Percentiles rank a stretch among this genome's conserved stretches.
Conservation (phyloP, 2,329 filamentous ascomycete genomes). For the Trichophyton equinum region DNA sequence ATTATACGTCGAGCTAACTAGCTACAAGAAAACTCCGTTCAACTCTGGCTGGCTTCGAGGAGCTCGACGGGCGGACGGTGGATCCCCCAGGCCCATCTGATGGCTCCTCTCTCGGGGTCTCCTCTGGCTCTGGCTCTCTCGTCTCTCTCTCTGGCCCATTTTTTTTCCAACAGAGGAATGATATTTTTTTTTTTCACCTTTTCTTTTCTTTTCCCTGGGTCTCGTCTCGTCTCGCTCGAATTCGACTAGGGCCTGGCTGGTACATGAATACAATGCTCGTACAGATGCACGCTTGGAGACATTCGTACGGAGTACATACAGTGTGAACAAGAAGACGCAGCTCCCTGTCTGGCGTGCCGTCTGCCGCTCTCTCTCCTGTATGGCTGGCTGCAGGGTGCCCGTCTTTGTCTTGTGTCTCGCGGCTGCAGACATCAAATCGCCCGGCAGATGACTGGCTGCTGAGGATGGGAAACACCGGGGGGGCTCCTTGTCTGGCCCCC, state of each 20-base stretch:
- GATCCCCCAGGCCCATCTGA: not conserved
- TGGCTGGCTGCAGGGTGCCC: conserved; percentile 2
- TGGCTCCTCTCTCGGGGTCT: not conserved
- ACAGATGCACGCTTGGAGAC: not conserved
- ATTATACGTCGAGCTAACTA: not conserved
- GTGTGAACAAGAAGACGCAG: not conserved
- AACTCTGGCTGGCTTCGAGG: not conserved
- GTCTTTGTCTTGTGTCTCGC: not conserved
- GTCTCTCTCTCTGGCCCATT: no score
- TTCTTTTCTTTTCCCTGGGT: not conserved
- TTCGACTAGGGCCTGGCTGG: not conserved
- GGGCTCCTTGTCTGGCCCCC: not conserved
- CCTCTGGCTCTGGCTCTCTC: not conserved
- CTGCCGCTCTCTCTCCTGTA: not conserved
- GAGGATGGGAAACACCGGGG: not conserved
- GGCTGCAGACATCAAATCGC: conserved; percentile 1
- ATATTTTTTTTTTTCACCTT: not conserved
- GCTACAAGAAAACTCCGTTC: not conserved
- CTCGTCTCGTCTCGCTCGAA: not conserved
- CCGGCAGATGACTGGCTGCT: not conserved
- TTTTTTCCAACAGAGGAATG: no score
- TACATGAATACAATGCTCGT: not conserved
- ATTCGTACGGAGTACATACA: not conserved
- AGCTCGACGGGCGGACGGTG: not conserved
- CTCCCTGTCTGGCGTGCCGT: conserved; percentile 1